These are phyloP conservation scores for Dovyalis caffra DNA, from an alignment of 345 rosid genomes.

Conservation along the genomic window DNA sequence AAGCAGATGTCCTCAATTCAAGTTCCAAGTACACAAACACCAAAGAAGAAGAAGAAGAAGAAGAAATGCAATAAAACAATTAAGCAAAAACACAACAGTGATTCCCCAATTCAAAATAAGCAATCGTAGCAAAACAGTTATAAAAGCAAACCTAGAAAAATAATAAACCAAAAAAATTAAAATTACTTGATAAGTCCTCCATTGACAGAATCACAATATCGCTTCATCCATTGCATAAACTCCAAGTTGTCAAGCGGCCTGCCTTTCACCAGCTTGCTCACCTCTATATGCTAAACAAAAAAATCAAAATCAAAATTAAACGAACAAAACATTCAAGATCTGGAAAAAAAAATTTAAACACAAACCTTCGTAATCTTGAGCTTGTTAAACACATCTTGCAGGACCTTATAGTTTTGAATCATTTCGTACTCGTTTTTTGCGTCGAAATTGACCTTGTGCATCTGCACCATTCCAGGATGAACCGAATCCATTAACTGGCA, in stretches of 20 bases:
- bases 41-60: too few species aligned
- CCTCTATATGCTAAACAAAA: slow-evolving; percentile 70
- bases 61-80: too few species aligned
- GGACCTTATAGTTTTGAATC: slow-evolving; percentile 96
- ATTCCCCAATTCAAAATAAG: background rate
- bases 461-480: slow-evolving; percentile 90
- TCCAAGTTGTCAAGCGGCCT: slow-evolving; percentile 97
- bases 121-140: too few species aligned
- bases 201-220: slow-evolving; percentile 79
- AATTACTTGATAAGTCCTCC: slow-evolving; percentile 58
- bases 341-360: background rate
- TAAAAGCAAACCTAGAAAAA: background rate
- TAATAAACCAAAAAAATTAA: too few species aligned
- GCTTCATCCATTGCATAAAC: slow-evolving; percentile 99
- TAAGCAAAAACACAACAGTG: too few species aligned
- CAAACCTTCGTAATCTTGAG: slow-evolving; percentile 93
- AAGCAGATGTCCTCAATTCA: too few species aligned
- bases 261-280: slow-evolving; percentile 87
- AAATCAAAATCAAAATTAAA: background rate
- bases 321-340: background rate
- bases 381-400: slow-evolving; percentile 95
- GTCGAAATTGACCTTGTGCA: slow-evolving; percentile 97
- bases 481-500: slow-evolving; percentile 91
- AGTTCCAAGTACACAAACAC: too few species aligned
- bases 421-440: slow-evolving; percentile 96